A percentile compares a stretch with the other conserved stretches of the same genome.
Conservation (phyloP, 768 basidiomycete genomes). For the Suillus americanus region DNA sequence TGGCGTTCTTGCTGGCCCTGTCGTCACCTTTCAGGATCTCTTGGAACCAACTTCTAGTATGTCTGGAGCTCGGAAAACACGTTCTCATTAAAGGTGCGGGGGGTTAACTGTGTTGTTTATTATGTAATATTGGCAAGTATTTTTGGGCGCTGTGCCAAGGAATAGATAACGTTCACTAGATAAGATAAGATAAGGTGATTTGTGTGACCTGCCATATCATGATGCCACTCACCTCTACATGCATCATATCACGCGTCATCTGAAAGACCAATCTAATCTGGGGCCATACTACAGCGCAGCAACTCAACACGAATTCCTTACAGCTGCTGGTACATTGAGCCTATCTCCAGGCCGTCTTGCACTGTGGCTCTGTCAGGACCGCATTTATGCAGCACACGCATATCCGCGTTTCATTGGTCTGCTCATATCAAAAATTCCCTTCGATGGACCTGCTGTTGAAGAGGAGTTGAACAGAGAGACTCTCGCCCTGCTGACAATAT, state of each 20-base stretch:
- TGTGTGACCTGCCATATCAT: not conserved
- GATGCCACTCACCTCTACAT: not conserved
- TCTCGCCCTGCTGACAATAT: conserved; percentile 49
- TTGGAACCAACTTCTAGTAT: conserved; percentile 95
- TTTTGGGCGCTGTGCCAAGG: no score
- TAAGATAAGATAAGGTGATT: not conserved
- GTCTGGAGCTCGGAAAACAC: conserved; percentile 71
- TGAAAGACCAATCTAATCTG: conserved; percentile 35
- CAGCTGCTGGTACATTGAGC: conserved; percentile 50
- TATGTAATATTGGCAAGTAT: no score
- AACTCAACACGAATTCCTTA: conserved; percentile 57
- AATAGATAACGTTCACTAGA: not conserved
- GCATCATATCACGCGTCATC: conserved; percentile 22
- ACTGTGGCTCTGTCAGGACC: conserved; percentile 71
- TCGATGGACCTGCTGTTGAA: conserved; percentile 16
- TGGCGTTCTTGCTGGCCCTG: conserved; percentile 29
- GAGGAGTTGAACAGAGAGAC: conserved; percentile 28
- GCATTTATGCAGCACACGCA: conserved; percentile 71
- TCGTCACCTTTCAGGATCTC: conserved; percentile 78
- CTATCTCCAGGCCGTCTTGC: conserved; percentile 49
- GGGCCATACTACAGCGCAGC: conserved; percentile 31
- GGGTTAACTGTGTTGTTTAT: conserved; percentile 75
- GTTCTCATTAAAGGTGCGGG: conserved; percentile 84
- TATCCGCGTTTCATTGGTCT: conserved; percentile 73
- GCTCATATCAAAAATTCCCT: conserved; percentile 60